Conservation (phyloP, 768 basidiomycete genomes). For the Macrolepiota albuminosa region DNA sequence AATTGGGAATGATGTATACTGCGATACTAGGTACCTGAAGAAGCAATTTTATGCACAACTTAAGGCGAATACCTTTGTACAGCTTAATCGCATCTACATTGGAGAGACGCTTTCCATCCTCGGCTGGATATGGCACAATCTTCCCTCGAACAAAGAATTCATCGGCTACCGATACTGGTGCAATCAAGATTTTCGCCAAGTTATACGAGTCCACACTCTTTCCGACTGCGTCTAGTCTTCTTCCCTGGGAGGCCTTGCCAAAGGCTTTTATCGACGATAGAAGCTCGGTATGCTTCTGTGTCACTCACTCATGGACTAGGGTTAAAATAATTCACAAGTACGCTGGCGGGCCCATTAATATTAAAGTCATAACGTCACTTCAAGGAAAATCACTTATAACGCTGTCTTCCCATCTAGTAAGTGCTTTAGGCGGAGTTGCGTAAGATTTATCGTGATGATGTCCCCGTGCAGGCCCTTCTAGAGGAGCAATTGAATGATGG, state of each 20-base stretch:
- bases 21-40: constrained; percentile 39
- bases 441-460: not conserved
- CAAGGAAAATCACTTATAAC: constrained; percentile 25
- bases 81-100: constrained; percentile 46
- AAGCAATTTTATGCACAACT: not conserved
- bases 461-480: constrained; percentile 21
- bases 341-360: constrained; percentile 32
- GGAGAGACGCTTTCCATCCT: constrained; percentile 50
- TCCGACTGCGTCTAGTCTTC: constrained; percentile 28
- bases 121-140: constrained; percentile 41
- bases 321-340: constrained; percentile 19
- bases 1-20: constrained; percentile 58
- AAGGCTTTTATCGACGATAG: constrained; percentile 45
- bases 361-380: constrained; percentile 14
- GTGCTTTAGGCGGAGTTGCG: constrained; percentile 3
- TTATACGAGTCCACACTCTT: constrained; percentile 46
- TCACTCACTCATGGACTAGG: not conserved
- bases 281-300: constrained; percentile 29
- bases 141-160: constrained; percentile 43
- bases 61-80: not conserved
- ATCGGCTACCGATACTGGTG: constrained; percentile 36
- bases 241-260: constrained; percentile 48
- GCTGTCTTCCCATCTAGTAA: constrained; percentile 45
- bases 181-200: constrained; percentile 44
- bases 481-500: constrained; percentile 45